Conservation (phyloP, 306 rosid genomes). For the Bauhinia variegata region DNA sequence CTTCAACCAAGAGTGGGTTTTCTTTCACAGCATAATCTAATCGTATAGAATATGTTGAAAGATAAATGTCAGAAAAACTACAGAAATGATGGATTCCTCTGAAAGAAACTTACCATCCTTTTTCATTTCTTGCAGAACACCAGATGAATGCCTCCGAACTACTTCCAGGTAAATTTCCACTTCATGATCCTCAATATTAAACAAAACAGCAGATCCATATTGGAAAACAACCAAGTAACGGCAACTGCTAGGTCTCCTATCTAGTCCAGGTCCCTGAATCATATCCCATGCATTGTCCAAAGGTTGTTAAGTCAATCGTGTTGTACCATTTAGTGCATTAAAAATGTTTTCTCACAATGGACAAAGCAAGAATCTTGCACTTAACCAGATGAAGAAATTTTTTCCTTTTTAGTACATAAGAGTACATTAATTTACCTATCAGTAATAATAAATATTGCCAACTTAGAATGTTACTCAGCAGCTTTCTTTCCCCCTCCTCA, state of each 20-base stretch:
- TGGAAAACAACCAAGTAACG: conserved; percentile 85
- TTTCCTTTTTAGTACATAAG: conserved; percentile 5
- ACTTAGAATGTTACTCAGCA: conserved; percentile 24
- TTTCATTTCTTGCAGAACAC: conserved; percentile 81
- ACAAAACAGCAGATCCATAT: conserved; percentile 90
- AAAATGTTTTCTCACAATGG: conserved; percentile 9
- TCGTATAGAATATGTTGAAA: conserved; percentile 21
- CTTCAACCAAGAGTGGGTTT: conserved; percentile 73
- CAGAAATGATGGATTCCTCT: conserved; percentile 19
- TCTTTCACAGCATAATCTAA: conserved; percentile 92
- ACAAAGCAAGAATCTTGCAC: conserved; percentile 1
- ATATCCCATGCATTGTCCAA: conserved; percentile 33
- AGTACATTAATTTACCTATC: conserved; percentile 21
- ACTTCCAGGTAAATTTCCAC: conserved; percentile 67
- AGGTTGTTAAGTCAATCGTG: conserved; percentile 1
- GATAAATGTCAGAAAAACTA: conserved; percentile 23
- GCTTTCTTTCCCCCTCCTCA: conserved; percentile 15
- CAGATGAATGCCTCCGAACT: conserved; percentile 84
- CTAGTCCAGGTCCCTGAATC: conserved; percentile 56
- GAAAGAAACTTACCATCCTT: conserved; percentile 74
- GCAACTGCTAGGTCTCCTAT: conserved; percentile 47
- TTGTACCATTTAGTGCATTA: conserved; percentile 1
- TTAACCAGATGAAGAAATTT: conserved; percentile 1
- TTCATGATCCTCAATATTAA: conserved; percentile 90
- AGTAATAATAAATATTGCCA: conserved; percentile 4